A percentile compares a stretch with the other conserved stretches of the same genome.
phyloP scores from a whole-genome alignment of 2,329 filamentous ascomycete genomes.

The Dothistroma septosporum region DNA sequence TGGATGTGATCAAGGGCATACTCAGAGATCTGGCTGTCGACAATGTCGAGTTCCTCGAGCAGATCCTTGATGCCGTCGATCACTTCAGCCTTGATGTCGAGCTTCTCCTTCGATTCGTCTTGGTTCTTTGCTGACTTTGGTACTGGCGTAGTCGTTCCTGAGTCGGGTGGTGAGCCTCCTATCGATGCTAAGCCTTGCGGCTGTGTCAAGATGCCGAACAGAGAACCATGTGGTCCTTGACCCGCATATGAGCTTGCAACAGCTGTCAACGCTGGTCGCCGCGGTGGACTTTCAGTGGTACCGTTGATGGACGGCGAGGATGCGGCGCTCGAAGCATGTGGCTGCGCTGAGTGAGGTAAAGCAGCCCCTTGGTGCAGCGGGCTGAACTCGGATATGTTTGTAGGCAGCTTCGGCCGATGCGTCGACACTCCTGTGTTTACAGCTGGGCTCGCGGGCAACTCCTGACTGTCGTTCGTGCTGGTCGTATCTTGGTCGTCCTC shows the following conservation, averaged over 20 bases:
- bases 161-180: slow-evolving; percentile 47
- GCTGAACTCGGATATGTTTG: slow-evolving; percentile 46
- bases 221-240: slow-evolving; percentile 59
- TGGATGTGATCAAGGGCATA: slow-evolving; percentile 90
- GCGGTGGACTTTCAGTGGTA: slow-evolving; percentile 25
- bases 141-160: slow-evolving; percentile 30
- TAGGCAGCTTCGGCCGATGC: slow-evolving; percentile 26
- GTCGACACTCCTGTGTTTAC: slow-evolving; percentile 19
- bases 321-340: slow-evolving; percentile 22
- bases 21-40: slow-evolving; percentile 86
- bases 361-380: slow-evolving; percentile 43
- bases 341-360: slow-evolving; percentile 11
- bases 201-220: slow-evolving; percentile 83
- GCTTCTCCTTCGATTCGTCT: slow-evolving; percentile 31
- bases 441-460: slow-evolving; percentile 30
- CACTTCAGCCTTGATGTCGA: slow-evolving; percentile 82
- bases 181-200: slow-evolving; percentile 45
- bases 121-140: slow-evolving; percentile 33
- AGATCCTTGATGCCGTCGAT: slow-evolving; percentile 93
- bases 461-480: slow-evolving; percentile 46
- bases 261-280: slow-evolving; percentile 59
- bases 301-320: slow-evolving; percentile 1
- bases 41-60: slow-evolving; percentile 87
- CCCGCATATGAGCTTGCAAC: slow-evolving; percentile 62
- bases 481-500: slow-evolving; percentile 62